Evolutionary conservation across 2,329 filamentous ascomycete species (phyloP).

Genomic region (Arthrocladium fulminans): DNA sequence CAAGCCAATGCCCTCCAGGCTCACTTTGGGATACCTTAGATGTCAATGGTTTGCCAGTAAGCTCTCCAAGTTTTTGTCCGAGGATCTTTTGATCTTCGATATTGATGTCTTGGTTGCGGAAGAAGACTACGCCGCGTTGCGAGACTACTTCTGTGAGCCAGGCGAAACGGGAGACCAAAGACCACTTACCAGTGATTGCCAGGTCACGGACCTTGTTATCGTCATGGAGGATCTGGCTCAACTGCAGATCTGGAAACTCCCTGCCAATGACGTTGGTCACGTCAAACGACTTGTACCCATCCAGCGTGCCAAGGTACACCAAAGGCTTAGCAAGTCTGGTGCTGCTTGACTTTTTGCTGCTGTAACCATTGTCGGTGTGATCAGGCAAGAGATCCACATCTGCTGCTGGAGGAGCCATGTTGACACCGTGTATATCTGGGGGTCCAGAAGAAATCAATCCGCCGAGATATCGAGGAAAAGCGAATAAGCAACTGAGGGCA

Average conservation of each 20-base stretch:
- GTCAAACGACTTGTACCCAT: conserved; percentile 40
- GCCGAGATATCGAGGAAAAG: too few relatives aligned
- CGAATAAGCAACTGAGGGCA: too few relatives aligned
- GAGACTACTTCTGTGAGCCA: conserved; percentile 43
- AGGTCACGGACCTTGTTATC: conserved; percentile 58
- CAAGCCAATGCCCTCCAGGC: too few relatives aligned
- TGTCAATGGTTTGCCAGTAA: conserved; percentile 39
- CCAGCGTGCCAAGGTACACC: conserved; percentile 32
- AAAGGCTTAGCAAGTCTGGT: conserved; percentile 28
- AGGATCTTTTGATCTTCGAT: conserved; percentile 46
- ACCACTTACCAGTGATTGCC: conserved; percentile 52
- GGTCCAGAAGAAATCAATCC: too few relatives aligned
- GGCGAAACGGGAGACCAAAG: too few relatives aligned
- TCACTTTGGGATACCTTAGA: too few relatives aligned
- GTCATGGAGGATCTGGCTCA: conserved; percentile 54
- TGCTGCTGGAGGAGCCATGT: too few relatives aligned
- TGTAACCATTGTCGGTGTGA: too few relatives aligned
- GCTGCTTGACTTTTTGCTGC: not conserved
- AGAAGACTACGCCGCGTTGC: conserved; percentile 46
- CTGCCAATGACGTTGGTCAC: conserved; percentile 44
- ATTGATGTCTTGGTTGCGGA: conserved; percentile 43
- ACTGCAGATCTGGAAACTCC: conserved; percentile 35
- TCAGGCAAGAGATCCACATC: too few relatives aligned
- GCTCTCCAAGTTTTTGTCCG: conserved; percentile 40
- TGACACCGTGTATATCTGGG: too few relatives aligned